Conservation (phyloP, 1,139 yeast species). For the Suhomyces terraborum region DNA sequence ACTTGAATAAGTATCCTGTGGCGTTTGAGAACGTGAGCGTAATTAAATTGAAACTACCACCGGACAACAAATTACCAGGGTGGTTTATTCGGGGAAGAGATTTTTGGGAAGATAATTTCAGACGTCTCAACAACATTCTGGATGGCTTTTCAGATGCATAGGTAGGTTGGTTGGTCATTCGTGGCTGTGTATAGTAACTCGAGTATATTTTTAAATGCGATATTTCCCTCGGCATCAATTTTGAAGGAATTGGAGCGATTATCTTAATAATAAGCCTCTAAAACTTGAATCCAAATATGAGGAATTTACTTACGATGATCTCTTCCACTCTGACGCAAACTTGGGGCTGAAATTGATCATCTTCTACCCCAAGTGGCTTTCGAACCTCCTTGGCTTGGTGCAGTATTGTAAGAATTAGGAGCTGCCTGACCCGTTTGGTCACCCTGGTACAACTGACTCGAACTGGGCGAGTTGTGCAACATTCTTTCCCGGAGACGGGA, state of each 20-base stretch:
- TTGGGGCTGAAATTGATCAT: background rate
- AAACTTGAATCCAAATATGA: too few species aligned
- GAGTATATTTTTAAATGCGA: background rate
- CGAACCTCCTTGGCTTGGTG: background rate
- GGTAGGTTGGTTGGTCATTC: background rate
- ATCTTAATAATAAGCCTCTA: too few species aligned
- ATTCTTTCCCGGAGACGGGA: constrained; percentile 42
- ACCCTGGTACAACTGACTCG: constrained; percentile 13
- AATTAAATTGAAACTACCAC: constrained; percentile 57
- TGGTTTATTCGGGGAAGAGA: constrained; percentile 71
- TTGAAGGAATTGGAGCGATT: too few species aligned
- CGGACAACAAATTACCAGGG: constrained; percentile 60
- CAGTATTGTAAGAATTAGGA: background rate
- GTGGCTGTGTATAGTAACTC: background rate
- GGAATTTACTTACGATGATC: too few species aligned
- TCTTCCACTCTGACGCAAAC: background rate
- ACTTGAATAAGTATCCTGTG: constrained; percentile 30
- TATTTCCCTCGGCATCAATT: too few species aligned
- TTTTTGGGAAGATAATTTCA: constrained; percentile 51
- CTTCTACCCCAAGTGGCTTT: constrained; percentile 35
- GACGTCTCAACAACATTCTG: constrained; percentile 8
- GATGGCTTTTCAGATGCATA: background rate
- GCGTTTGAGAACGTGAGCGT: constrained; percentile 41
- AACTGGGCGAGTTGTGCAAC: constrained; percentile 27
- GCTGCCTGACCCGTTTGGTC: constrained; percentile 4